phyloP scores from a whole-genome alignment of 2,329 filamentous ascomycete genomes.

The Colletotrichum sojae region DNA sequence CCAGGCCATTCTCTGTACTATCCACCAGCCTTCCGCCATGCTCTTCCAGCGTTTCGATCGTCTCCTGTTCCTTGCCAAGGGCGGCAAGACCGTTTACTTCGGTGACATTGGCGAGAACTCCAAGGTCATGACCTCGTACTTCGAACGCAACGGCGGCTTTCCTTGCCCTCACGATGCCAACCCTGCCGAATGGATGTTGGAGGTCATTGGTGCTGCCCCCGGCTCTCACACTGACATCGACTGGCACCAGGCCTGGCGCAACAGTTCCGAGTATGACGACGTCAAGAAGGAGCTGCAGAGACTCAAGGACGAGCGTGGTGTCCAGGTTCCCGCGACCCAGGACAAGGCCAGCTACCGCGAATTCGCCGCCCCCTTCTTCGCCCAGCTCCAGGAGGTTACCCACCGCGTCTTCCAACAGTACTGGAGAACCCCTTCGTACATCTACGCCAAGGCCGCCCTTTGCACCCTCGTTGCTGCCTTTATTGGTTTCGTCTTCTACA shows the following conservation, averaged over 20 bases:
- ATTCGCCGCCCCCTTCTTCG: constrained; percentile 82
- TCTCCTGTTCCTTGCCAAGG: constrained; percentile 82
- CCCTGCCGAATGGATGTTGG: constrained; percentile 86
- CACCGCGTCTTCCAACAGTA: constrained; percentile 89
- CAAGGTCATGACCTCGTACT: constrained; percentile 78
- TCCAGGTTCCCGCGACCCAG: constrained; percentile 46
- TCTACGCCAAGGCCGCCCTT: constrained; percentile 84
- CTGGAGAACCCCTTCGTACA: constrained; percentile 91
- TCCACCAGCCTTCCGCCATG: constrained; percentile 97
- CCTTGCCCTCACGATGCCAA: constrained; percentile 79
- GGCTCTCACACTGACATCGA: constrained; percentile 74
- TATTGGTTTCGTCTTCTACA: constrained; percentile 86
- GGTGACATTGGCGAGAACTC: constrained; percentile 83
- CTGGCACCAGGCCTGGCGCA: constrained; percentile 75
- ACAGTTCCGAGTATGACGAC: constrained; percentile 67
- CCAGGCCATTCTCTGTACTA: constrained; percentile 95
- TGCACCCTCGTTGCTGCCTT: constrained; percentile 78
- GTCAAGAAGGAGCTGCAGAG: constrained; percentile 71
- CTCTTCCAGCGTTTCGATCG: constrained; percentile 93
- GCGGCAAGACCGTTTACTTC: constrained; percentile 86
- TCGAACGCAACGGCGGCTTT: constrained; percentile 78
- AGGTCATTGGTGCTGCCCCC: constrained; percentile 74
- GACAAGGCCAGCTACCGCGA: constrained; percentile 73
- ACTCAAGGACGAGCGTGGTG: constrained; percentile 66
- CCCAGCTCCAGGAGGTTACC: constrained; percentile 78